Conservation (phyloP, 345 rosid species). For the Toxicodendron radicans region DNA sequence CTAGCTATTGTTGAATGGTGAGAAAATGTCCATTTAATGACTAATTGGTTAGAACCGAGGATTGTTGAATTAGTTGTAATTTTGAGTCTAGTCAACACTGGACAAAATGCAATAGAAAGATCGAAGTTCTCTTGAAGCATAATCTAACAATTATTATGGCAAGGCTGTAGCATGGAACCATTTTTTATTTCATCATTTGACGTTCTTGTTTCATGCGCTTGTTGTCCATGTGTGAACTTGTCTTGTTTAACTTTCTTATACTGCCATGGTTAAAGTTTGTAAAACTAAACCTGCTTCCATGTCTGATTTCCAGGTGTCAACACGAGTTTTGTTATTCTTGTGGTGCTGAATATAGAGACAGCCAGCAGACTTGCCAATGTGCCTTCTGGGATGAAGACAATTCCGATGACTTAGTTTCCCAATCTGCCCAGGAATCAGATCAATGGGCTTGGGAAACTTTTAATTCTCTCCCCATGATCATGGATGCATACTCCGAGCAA, state of each 20-base stretch:
- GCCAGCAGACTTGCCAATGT: constrained; percentile 83
- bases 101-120: neutral
- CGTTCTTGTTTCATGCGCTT: neutral
- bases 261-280: neutral
- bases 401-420: constrained; percentile 52
- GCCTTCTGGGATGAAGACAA: constrained; percentile 90
- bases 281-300: constrained; percentile 15
- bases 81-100: neutral
- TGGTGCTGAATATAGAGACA: constrained; percentile 77
- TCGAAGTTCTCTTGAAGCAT: neutral
- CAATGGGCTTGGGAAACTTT: constrained; percentile 98
- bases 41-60: too few species aligned
- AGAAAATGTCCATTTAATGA: neutral
- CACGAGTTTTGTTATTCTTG: constrained; percentile 96
- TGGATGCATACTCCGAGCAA: constrained; percentile 93
- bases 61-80: too few species aligned
- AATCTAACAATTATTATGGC: neutral
- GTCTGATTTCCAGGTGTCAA: constrained; percentile 61
- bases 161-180: neutral
- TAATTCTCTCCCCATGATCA: constrained; percentile 75
- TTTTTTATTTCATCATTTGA: neutral
- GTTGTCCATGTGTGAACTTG: neutral
- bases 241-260: constrained; percentile 4
- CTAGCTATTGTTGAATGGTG: constrained; percentile 6
- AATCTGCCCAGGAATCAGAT: constrained; percentile 78